A percentile compares a stretch with the other conserved stretches of the same genome.
Conservation (phyloP, 305 asterid genomes). For the Fraxinus sp. region DNA sequence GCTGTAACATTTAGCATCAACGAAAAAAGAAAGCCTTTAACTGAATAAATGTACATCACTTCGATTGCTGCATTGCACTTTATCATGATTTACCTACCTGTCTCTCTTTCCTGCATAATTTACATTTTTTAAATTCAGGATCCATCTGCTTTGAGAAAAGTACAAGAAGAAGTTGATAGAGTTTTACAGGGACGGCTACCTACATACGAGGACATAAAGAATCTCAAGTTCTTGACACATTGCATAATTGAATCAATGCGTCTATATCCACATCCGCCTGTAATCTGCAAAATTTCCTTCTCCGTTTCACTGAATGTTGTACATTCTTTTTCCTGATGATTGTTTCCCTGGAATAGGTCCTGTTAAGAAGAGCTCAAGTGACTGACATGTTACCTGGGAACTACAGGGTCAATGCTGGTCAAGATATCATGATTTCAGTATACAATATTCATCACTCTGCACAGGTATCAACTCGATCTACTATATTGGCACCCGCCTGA, state of each 20-base stretch:
- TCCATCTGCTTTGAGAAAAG: conserved; percentile 61
- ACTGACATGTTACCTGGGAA: conserved; percentile 80
- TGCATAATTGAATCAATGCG: conserved; percentile 92
- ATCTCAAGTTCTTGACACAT: conserved; percentile 79
- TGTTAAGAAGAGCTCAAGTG: conserved; percentile 78
- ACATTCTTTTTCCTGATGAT: conserved; percentile 17
- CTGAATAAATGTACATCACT: not conserved
- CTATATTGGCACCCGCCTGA: not conserved
- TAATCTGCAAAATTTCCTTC: conserved; percentile 34
- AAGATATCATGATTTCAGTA: conserved; percentile 95
- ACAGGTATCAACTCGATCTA: conserved; percentile 43
- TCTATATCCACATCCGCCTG: conserved; percentile 96
- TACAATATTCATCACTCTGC: conserved; percentile 89
- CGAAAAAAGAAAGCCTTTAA: not conserved
- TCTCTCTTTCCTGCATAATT: conserved; percentile 19
- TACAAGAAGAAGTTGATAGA: conserved; percentile 84
- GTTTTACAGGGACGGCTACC: conserved; percentile 78
- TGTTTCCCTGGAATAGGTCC: conserved; percentile 47
- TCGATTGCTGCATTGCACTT: not conserved
- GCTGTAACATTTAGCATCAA: not conserved
- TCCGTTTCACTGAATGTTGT: not conserved
- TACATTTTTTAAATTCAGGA: conserved; percentile 40
- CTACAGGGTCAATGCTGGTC: conserved; percentile 88
- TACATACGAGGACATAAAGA: conserved; percentile 71
- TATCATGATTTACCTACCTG: not conserved